Evolutionary conservation across 768 basidiomycete genomes (phyloP), one percentile per base, ranked within the genome.

Genomic region (Lactifluus subvellereus): DNA sequence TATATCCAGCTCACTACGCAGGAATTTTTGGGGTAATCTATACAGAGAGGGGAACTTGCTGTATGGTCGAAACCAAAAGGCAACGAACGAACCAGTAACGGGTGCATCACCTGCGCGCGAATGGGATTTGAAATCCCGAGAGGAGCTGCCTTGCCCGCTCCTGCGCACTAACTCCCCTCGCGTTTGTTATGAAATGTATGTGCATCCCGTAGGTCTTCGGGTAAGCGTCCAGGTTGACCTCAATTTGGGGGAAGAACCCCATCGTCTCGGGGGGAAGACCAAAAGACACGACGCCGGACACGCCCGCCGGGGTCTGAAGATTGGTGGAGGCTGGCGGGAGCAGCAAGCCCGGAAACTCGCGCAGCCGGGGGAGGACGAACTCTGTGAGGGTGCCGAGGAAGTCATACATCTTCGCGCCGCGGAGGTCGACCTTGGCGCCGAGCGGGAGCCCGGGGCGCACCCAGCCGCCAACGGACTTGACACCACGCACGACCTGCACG

Each of bases 211-310:
- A 88, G 51, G 84, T 72, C 67, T 83, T 84, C 6, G 94, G 92
- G 72, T 98, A 99, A 33, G 89, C 76, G 70, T 98, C 95, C 48
- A 89, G 74, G 72, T 97, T 97, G 74, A 94, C 87, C 76, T 98
- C 96, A 60, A 98, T 89, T 76, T 96, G 91, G 1, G 96, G 96
- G 79, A 98, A 99, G 69, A 95, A 81, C 7, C 82, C 85, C 82
- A 99, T 88, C 0, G 95, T 93, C 4, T 78, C 75, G 1, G 92
- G 86, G 0, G 89, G 84, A 3, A 99, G 79, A 53, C 96, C 96
- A 69, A 98, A 87, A 3, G 87, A 84, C 55, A 98, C 90, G 20
- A 96, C 92, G 55, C 97, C 95, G 0, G 89, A 82, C 2, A 91
- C 89, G 0, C 87, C 84, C 59, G 84, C 86, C 1, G 91, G 87